Conservation (phyloP, 768 basidiomycete species). For the Agaricus bisporus region DNA sequence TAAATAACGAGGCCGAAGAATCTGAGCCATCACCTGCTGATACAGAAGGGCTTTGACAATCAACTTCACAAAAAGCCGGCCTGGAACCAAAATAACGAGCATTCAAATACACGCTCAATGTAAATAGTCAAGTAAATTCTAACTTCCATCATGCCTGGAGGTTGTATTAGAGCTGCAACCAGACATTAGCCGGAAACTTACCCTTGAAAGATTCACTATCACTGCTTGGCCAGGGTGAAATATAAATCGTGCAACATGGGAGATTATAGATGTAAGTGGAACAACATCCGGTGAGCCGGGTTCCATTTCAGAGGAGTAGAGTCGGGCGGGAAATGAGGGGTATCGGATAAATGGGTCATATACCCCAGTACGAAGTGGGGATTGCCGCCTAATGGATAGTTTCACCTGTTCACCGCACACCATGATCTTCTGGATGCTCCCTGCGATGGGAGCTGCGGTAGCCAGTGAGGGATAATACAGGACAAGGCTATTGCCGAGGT, state of each 20-base stretch:
- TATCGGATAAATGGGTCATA: background rate
- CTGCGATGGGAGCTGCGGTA: background rate
- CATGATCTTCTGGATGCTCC: background rate
- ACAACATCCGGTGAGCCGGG: background rate
- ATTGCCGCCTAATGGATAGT: background rate
- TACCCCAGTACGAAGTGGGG: background rate
- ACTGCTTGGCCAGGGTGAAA: background rate
- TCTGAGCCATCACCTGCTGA: no score
- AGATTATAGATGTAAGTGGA: background rate
- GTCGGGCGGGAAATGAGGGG: background rate
- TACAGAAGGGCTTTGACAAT: no score
- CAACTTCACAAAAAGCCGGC: no score
- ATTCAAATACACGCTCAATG: no score
- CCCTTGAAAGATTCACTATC: background rate
- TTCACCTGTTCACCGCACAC: background rate
- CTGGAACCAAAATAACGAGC: no score
- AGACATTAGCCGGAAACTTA: no score
- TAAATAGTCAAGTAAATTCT: no score
- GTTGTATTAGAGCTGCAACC: no score
- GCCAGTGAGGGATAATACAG: no score
- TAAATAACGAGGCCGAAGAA: no score
- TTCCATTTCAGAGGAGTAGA: background rate
- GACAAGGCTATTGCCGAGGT: no score
- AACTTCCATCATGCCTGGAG: no score
- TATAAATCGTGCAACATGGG: background rate